phyloP scores from a whole-genome alignment of 2,329 filamentous ascomycete genomes.

The Hypoxylon sp. region DNA sequence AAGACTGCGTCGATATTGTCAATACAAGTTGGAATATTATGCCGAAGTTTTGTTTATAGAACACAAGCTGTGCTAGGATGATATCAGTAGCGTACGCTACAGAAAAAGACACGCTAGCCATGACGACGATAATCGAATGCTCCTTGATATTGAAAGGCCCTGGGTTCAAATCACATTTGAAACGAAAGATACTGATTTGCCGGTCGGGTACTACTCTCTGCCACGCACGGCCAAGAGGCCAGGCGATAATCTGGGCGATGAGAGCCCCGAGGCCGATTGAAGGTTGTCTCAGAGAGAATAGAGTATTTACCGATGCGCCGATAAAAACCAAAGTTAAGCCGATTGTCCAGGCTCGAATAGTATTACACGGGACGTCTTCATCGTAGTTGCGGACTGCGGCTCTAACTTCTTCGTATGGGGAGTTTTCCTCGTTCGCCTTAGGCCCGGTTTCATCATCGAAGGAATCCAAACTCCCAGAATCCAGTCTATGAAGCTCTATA shows the following conservation, averaged over 20 bases:
- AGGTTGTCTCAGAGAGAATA: conserved; percentile 74
- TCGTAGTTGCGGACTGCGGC: conserved; percentile 76
- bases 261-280: conserved; percentile 73
- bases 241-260: conserved; percentile 75
- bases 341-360: conserved; percentile 75
- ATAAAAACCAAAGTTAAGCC: conserved; percentile 69
- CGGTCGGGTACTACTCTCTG: conserved; percentile 67
- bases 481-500: conserved; percentile 52
- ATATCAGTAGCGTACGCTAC: conserved; percentile 82
- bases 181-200: conserved; percentile 67
- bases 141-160: conserved; percentile 80
- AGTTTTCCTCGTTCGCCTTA: conserved; percentile 65
- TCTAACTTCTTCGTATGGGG: conserved; percentile 76
- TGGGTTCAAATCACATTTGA: conserved; percentile 72
- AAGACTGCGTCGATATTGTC: conserved; percentile 76
- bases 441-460: conserved; percentile 51
- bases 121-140: conserved; percentile 76
- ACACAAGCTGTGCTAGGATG: conserved; percentile 77
- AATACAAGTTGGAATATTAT: conserved; percentile 76
- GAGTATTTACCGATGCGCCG: conserved; percentile 73
- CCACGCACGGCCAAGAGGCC: conserved; percentile 74
- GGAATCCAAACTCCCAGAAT: conserved; percentile 42
- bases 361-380: conserved; percentile 76
- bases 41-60: conserved; percentile 79
- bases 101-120: conserved; percentile 79